A percentile compares a stretch with the other conserved stretches of the same genome.
Evolutionary conservation across 179 eudicot species (phyloP).

Genomic region (Monotropa hypopitys): DNA sequence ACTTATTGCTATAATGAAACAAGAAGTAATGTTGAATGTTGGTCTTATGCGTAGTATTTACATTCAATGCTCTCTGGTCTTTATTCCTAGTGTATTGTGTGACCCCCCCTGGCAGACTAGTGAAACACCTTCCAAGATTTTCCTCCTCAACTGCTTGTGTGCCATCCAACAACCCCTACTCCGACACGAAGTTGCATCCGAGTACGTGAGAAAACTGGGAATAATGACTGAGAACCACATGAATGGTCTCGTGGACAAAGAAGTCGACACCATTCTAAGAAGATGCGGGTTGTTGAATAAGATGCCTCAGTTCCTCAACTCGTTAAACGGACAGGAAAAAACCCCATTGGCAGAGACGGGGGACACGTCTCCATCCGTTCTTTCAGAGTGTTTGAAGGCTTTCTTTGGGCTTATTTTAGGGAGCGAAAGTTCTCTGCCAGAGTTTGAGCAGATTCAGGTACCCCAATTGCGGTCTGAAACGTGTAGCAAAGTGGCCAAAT

Average conservation of each 20-base stretch:
- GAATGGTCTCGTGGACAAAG: conserved; percentile 63
- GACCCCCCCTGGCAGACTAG: conserved; percentile 38
- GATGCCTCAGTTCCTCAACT: conserved; percentile 50
- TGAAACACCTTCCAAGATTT: conserved; percentile 79
- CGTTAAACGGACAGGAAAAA: conserved; percentile 12
- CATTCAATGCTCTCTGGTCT: not conserved
- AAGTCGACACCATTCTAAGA: conserved; percentile 57
- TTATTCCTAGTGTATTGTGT: not conserved
- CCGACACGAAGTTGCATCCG: conserved; percentile 65
- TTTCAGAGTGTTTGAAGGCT: conserved; percentile 67
- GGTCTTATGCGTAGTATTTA: not conserved
- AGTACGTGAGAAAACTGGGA: conserved; percentile 58
- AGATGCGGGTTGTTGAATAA: conserved; percentile 66
- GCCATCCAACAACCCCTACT: conserved; percentile 80
- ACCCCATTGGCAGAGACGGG: conserved; percentile 54
- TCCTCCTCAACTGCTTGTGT: conserved; percentile 84
- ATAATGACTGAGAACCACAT: conserved; percentile 55
- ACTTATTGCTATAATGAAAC: not conserved
- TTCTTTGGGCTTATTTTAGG: conserved; percentile 84
- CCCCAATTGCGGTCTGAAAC: conserved; percentile 89
- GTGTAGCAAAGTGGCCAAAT: conserved; percentile 49
- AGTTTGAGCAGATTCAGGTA: conserved; percentile 81
- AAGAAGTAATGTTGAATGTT: not conserved
- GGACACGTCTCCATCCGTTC: conserved; percentile 62
- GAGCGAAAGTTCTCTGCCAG: conserved; percentile 75